Conservation (phyloP, 176 grass and related monocot species). For the Oryza glumipatula region DNA sequence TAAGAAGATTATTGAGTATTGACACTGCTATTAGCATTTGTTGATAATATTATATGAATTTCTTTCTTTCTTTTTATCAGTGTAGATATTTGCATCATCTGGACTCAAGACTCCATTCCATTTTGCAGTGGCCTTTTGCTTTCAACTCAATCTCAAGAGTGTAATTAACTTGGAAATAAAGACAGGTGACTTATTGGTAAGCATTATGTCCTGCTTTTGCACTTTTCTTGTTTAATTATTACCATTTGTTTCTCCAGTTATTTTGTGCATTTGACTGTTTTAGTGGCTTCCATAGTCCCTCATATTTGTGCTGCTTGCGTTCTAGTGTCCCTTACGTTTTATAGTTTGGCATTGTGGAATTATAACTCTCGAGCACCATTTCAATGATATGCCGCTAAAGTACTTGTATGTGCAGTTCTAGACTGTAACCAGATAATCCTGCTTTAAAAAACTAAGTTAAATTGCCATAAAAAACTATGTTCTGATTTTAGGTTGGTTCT, state of each 20-base stretch:
- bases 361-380: background rate
- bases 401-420: background rate
- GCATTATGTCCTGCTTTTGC: slow-evolving; percentile 10
- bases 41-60: background rate
- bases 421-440: background rate
- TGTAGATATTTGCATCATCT: slow-evolving; percentile 37
- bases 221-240: slow-evolving; percentile 18
- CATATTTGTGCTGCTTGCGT: background rate
- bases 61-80: slow-evolving; percentile 12
- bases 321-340: background rate
- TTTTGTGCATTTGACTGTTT: slow-evolving; percentile 14
- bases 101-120: slow-evolving; percentile 10
- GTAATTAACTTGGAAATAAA: slow-evolving; percentile 30
- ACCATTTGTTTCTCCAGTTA: background rate
- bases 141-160: background rate
- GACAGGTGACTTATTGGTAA: slow-evolving; percentile 41
- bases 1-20: background rate
- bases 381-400: background rate
- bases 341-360: background rate
- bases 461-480: slow-evolving; percentile 1
- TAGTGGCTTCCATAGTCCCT: too few species aligned
- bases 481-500: background rate
- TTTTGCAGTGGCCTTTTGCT: background rate
- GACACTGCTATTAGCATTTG: background rate
- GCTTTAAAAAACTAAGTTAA: slow-evolving; percentile 1